Conservation (phyloP, 805 yeast species). For the Kodamaea sagamina region DNA sequence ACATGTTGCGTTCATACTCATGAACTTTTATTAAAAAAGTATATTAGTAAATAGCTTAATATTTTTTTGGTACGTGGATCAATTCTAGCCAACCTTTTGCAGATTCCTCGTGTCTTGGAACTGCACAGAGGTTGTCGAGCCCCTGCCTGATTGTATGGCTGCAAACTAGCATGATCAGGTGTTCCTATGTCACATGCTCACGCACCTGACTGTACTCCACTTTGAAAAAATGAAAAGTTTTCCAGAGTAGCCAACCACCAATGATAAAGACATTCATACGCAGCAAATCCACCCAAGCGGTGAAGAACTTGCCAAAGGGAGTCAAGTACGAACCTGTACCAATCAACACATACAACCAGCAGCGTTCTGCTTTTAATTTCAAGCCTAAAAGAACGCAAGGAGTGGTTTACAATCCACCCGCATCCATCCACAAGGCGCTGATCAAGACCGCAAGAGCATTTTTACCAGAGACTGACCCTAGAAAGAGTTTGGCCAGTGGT, state of each 20-base stretch:
- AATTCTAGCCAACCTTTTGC: too few species aligned
- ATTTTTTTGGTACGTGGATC: too few species aligned
- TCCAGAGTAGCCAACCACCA: neutral
- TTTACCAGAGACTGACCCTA: conserved; percentile 61
- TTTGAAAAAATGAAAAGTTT: conserved; percentile 3
- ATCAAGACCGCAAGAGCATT: conserved; percentile 69
- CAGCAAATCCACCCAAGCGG: conserved; percentile 11
- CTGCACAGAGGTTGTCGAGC: too few species aligned
- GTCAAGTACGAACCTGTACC: conserved; percentile 40
- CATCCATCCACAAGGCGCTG: conserved; percentile 43
- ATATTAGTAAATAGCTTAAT: too few species aligned
- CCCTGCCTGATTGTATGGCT: too few species aligned
- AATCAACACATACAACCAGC: conserved; percentile 56
- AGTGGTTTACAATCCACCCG: conserved; percentile 64
- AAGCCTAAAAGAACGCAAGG: conserved; percentile 58
- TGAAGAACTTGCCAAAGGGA: conserved; percentile 24
- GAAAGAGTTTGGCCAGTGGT: conserved; percentile 43
- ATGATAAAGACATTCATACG: conserved; percentile 13
- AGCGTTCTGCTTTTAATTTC: conserved; percentile 66
- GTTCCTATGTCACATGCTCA: too few species aligned
- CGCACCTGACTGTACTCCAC: too few species aligned
- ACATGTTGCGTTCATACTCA: too few species aligned
- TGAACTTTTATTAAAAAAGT: too few species aligned
- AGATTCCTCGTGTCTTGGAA: too few species aligned
- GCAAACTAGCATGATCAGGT: too few species aligned